A percentile compares a stretch with the other conserved stretches of the same genome.
These are phyloP conservation scores for Acacia pycnantha DNA, from an alignment of 331 rosid species.

Conservation along the genomic window DNA sequence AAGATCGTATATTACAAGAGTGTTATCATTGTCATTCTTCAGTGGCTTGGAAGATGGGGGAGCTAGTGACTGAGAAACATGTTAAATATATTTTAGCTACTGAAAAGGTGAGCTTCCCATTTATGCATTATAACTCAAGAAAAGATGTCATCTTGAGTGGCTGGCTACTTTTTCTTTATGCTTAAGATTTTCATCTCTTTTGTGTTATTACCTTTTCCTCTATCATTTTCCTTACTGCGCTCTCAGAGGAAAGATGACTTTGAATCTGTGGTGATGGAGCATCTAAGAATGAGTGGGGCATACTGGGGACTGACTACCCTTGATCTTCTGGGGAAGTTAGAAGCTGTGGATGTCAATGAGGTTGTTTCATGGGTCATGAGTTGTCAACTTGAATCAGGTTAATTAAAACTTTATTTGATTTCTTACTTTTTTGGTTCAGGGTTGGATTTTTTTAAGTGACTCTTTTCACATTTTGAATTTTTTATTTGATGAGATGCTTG, in stretches of 20 bases:
- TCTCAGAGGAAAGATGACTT: conserved; percentile 64
- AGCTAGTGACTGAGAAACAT: conserved; percentile 69
- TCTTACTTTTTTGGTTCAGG: background rate
- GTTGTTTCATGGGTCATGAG: conserved; percentile 72
- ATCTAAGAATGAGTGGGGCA: conserved; percentile 68
- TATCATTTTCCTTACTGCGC: background rate
- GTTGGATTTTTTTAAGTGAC: background rate
- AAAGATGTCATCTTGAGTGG: background rate
- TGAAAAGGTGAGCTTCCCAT: conserved; percentile 55
- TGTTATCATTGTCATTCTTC: background rate
- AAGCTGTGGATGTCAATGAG: conserved; percentile 56
- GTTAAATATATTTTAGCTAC: conserved; percentile 61
- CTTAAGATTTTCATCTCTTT: background rate
- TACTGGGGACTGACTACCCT: conserved; percentile 71
- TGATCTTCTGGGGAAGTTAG: conserved; percentile 56
- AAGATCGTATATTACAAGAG: background rate
- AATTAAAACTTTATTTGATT: conserved; percentile 8
- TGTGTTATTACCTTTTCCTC: background rate
- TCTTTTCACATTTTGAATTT: background rate
- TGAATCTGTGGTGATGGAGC: conserved; percentile 67
- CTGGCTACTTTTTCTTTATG: conserved; percentile 12
- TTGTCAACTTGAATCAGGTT: conserved; percentile 75
- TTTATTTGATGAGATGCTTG: conserved; percentile 20
- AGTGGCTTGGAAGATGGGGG: conserved; percentile 55
- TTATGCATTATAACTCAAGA: conserved; percentile 4